Percentiles rank a stretch among this genome's conserved stretches.
phyloP scores from a whole-genome alignment of 331 rosid genomes.

The Spiraea crenata region DNA sequence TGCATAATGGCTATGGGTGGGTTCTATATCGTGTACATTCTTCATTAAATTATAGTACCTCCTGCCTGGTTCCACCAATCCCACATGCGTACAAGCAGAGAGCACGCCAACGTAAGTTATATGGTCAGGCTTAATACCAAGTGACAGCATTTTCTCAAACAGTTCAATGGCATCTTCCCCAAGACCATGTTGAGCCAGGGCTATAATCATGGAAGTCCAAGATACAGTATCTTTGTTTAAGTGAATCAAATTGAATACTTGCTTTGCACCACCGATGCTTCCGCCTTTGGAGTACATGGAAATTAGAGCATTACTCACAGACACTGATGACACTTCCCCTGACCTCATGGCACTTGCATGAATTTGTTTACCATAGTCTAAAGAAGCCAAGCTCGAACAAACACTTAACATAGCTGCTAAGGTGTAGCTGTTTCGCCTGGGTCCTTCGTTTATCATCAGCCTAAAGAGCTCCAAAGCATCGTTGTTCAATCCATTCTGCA shows the following conservation, averaged over 20 bases:
- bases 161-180: conserved; percentile 76
- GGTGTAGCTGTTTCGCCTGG: conserved; percentile 71
- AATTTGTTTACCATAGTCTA: conserved; percentile 79
- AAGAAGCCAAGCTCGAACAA: conserved; percentile 63
- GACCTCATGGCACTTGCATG: conserved; percentile 63
- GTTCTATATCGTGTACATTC: conserved; percentile 62
- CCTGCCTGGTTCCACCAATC: conserved; percentile 67
- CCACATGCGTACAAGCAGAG: conserved; percentile 78
- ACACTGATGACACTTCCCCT: conserved; percentile 54
- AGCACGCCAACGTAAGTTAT: conserved; percentile 81
- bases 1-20: conserved; percentile 68
- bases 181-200: conserved; percentile 82
- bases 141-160: conserved; percentile 71
- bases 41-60: conserved; percentile 62
- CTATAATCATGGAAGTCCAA: conserved; percentile 84
- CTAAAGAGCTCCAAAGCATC: conserved; percentile 70
- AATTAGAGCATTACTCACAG: conserved; percentile 76
- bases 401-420: conserved; percentile 70
- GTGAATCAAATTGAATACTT: conserved; percentile 49
- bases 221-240: conserved; percentile 49
- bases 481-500: conserved; percentile 55
- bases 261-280: conserved; percentile 59
- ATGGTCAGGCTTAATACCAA: conserved; percentile 65
- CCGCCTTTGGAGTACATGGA: conserved; percentile 84
- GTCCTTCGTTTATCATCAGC: conserved; percentile 59